phyloP scores from a whole-genome alignment of 2,329 filamentous ascomycete genomes.

The Coleophoma eucalyptorum region DNA sequence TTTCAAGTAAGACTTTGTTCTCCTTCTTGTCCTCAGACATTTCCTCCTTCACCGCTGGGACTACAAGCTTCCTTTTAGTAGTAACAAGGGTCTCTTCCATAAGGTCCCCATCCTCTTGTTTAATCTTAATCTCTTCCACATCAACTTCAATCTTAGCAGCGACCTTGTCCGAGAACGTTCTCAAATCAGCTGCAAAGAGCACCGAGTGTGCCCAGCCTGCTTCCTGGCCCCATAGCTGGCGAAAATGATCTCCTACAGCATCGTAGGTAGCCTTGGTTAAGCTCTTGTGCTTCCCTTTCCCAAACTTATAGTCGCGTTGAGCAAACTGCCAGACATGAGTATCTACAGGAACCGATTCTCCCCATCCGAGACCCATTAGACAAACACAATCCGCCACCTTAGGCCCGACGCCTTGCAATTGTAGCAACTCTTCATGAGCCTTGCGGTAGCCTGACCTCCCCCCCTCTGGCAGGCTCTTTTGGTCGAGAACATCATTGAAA shows the following conservation, averaged over 20 bases:
- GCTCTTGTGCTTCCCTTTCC: slow-evolving; percentile 76
- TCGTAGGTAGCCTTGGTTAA: slow-evolving; percentile 87
- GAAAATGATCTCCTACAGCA: slow-evolving; percentile 85
- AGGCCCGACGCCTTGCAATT: slow-evolving; percentile 84
- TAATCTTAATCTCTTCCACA: slow-evolving; percentile 33
- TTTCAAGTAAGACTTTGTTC: slow-evolving; percentile 12
- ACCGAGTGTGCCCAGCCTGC: slow-evolving; percentile 98
- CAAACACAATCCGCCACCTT: slow-evolving; percentile 98
- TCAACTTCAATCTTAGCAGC: slow-evolving; percentile 44
- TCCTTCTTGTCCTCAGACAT: slow-evolving; percentile 14
- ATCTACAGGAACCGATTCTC: slow-evolving; percentile 90
- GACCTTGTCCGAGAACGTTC: slow-evolving; percentile 68
- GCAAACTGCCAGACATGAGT: slow-evolving; percentile 99
- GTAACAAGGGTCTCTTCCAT: slow-evolving; percentile 15
- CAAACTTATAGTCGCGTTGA: slow-evolving; percentile 91
- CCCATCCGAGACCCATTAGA: slow-evolving; percentile 94
- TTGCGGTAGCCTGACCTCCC: slow-evolving; percentile 60
- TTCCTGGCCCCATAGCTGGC: slow-evolving; percentile 84
- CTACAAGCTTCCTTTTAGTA: slow-evolving; percentile 2
- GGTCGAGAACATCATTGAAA: slow-evolving; percentile 62
- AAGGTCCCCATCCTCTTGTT: slow-evolving; percentile 22
- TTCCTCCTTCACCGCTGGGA: slow-evolving; percentile 9
- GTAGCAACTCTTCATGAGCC: slow-evolving; percentile 77
- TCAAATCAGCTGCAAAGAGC: slow-evolving; percentile 89
- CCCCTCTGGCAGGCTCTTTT: slow-evolving; percentile 42